These are phyloP conservation scores for Cyclanthera cordifolia DNA, from an alignment of 306 rosid genomes.

Conservation along the genomic window DNA sequence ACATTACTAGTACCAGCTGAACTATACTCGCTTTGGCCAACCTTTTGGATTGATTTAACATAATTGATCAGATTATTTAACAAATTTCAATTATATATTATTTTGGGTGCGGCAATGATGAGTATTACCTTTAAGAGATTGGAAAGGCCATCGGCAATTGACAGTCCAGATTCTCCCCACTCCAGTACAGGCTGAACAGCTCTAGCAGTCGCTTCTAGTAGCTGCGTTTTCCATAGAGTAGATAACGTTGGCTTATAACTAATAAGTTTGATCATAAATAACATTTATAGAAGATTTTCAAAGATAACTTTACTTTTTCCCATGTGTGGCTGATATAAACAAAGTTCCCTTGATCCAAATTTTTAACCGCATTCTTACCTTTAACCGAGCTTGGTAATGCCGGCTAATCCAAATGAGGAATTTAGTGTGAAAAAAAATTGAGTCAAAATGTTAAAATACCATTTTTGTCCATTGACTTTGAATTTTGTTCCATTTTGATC, in stretches of 20 bases:
- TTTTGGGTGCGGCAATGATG: too few relatives aligned
- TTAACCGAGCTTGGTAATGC: too few relatives aligned
- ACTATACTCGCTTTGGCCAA: too few relatives aligned
- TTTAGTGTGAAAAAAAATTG: too few relatives aligned
- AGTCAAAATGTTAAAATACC: too few relatives aligned
- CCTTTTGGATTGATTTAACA: too few relatives aligned
- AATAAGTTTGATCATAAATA: neutral
- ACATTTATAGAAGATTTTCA: neutral
- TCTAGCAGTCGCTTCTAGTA: constrained; percentile 87
- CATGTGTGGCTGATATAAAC: neutral
- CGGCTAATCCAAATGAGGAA: too few relatives aligned
- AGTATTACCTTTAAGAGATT: constrained; percentile 33
- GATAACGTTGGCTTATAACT: neutral
- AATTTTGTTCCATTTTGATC: too few relatives aligned
- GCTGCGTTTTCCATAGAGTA: constrained; percentile 28
- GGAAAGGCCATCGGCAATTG: constrained; percentile 90
- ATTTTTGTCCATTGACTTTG: too few relatives aligned
- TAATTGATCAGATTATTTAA: too few relatives aligned
- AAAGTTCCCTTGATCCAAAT: neutral
- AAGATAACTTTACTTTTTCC: neutral
- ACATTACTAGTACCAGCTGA: too few relatives aligned
- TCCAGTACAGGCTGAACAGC: constrained; percentile 72
- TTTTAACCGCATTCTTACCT: neutral
- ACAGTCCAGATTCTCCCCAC: constrained; percentile 82
- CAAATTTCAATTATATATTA: neutral